phyloP scores from a whole-genome alignment of 768 basidiomycete genomes.

The Pisolithus tinctorius region DNA sequence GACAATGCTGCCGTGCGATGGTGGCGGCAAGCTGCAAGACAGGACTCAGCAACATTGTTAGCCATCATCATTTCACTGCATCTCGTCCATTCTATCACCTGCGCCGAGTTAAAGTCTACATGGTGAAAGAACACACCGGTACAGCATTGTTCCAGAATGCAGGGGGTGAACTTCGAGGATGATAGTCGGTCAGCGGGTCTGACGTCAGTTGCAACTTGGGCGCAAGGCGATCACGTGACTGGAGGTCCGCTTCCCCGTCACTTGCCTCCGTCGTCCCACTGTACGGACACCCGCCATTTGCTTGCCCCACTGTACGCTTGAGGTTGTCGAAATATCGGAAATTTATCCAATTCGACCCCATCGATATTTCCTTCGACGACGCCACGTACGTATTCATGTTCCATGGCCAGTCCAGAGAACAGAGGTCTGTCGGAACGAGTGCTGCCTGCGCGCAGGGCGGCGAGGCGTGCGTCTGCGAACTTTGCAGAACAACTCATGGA shows the following conservation, averaged over 20 bases:
- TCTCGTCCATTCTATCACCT: neutral
- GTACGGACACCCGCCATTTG: no score
- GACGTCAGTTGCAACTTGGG: no score
- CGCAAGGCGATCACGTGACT: neutral
- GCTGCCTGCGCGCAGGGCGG: constrained; percentile 28
- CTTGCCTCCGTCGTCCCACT: neutral
- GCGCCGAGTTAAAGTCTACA: neutral
- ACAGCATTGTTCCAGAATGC: neutral
- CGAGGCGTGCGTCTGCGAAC: constrained; percentile 24
- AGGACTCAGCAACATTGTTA: neutral
- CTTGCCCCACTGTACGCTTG: neutral
- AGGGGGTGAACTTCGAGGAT: no score
- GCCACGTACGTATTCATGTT: neutral
- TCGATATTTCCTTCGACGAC: no score
- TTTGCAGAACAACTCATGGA: constrained; percentile 28
- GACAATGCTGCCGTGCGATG: neutral
- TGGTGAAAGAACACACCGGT: neutral
- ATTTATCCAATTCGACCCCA: neutral
- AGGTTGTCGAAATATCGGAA: neutral
- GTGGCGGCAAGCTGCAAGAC: neutral
- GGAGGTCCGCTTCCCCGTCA: neutral
- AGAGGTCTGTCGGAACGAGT: constrained; percentile 6
- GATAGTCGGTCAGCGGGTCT: no score
- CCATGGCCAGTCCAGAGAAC: constrained; percentile 11
- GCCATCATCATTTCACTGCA: neutral